Base-by-base conservation (phyloP, 768 basidiomycete genomes). In the Sarcomyxa edulis region DNA sequence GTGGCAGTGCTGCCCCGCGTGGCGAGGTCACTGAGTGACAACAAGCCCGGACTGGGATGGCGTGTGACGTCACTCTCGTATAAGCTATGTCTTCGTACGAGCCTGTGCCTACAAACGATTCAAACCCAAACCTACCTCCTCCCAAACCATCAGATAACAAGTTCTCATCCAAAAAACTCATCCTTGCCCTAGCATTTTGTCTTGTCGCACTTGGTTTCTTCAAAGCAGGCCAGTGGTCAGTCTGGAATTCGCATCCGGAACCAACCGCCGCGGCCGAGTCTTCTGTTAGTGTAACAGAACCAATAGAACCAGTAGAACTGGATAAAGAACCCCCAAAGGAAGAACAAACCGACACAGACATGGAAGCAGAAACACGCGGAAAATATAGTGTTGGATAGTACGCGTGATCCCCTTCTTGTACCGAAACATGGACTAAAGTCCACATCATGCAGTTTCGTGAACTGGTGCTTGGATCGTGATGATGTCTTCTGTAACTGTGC, bases 331-430 rank as follows among this genome's bases (percentile, higher is more conserved):
- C 22, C 14, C n/a, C 16, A 30, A 35, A 31, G 9, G 35, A 29
- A 31, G 26, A 25, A 11, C 39, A 35, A 19, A 37, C 28, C 3
- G 39, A 28, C 23, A 36, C 36, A 9, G 26, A 30, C n/a, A 14
- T 32, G 16, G 22, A 33, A 3, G 14, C 24, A 30, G 11, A 12
- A 6, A 43, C 40, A 37, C 47, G 58, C 11, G 77, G 77, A 45
- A 89, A 85, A 59, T 78, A 78, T 54, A 87, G 81, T 44, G 75
- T 89, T 48, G 86, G 84, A 70, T 89, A 88, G 84, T 88, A 50
- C 58, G 85, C 74, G n/a, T n/a, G n/a, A 21, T 23, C 35, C 16
- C 22, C 20, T 32, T 35, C 24, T 12, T 23, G 24, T 35, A 32
- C 25, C 14, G 31, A 16, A 11, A 11, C 14, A 26, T 30, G 12